phyloP scores from a whole-genome alignment of 1,284 basidiomycete species.

The Thelephora terrestris region DNA sequence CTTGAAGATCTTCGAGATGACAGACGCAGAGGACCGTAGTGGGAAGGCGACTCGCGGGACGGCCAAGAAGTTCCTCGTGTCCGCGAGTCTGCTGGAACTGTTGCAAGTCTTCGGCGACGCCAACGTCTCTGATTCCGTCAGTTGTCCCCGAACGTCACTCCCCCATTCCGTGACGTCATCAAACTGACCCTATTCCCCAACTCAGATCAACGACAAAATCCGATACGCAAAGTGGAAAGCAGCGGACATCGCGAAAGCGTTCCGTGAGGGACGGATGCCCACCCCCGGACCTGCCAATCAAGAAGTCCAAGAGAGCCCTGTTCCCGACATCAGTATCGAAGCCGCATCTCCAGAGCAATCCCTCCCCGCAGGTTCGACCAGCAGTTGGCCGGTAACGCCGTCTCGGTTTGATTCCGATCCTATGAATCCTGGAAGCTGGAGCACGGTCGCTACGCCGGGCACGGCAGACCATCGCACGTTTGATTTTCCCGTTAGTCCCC shows the following conservation, averaged over 20 bases:
- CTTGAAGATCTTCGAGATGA: slow-evolving; percentile 74
- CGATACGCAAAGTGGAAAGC: slow-evolving; percentile 92
- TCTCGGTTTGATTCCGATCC: slow-evolving; percentile 11
- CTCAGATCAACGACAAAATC: slow-evolving; percentile 66
- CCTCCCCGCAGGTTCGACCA: slow-evolving; percentile 2
- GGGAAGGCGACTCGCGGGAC: slow-evolving; percentile 72
- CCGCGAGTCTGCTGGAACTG: slow-evolving; percentile 80
- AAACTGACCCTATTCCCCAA: slow-evolving; percentile 1
- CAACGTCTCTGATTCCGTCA: slow-evolving; percentile 10
- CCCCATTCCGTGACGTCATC: slow-evolving; percentile 3
- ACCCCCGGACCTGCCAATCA: slow-evolving; percentile 46
- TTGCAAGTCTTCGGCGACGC: slow-evolving; percentile 64
- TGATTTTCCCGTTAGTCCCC: not conserved
- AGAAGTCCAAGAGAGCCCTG: not conserved
- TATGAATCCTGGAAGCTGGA: slow-evolving; percentile 47
- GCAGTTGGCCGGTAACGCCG: slow-evolving; percentile 5
- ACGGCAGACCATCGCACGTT: slow-evolving; percentile 2
- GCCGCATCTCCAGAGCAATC: slow-evolving; percentile 12
- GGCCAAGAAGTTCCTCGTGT: slow-evolving; percentile 82
- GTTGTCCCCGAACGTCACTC: slow-evolving; percentile 25
- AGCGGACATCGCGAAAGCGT: slow-evolving; percentile 78
- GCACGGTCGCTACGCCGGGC: slow-evolving; percentile 55
- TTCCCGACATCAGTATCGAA: slow-evolving; percentile 12
- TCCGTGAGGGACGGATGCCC: slow-evolving; percentile 77
- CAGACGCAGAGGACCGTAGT: slow-evolving; percentile 85